Conservation (phyloP, 257 asterid species). For the Salvia splendens region DNA sequence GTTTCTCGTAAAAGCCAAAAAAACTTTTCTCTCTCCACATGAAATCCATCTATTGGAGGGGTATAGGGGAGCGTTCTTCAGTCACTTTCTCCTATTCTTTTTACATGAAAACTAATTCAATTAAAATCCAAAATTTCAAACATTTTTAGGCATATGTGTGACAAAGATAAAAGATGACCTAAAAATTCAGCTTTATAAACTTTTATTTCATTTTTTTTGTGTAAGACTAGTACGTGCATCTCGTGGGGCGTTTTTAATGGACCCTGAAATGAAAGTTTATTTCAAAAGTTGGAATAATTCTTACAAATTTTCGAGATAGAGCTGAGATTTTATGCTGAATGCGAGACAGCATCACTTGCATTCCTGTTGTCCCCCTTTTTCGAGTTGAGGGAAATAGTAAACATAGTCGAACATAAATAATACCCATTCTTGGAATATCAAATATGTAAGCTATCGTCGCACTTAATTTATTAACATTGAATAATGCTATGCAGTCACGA, state of each 20-base stretch:
- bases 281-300: slow-evolving; percentile 67
- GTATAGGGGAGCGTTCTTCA: slow-evolving; percentile 51
- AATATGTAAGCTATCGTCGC: neutral
- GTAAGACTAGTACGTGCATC: slow-evolving; percentile 35
- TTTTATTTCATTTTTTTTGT: neutral
- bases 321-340: slow-evolving; percentile 61
- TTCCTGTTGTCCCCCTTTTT: slow-evolving; percentile 32
- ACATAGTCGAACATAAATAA: neutral
- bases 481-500: no score
- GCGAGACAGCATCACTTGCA: slow-evolving; percentile 46
- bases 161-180: slow-evolving; percentile 42
- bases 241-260: slow-evolving; percentile 47
- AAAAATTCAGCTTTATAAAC: slow-evolving; percentile 48
- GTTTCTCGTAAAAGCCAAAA: slow-evolving; percentile 43
- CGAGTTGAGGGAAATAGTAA: neutral
- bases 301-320: slow-evolving; percentile 1
- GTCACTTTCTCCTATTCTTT: slow-evolving; percentile 27
- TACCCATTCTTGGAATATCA: neutral
- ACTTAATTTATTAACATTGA: neutral
- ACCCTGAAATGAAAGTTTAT: slow-evolving; percentile 19
- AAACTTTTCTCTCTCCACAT: slow-evolving; percentile 30
- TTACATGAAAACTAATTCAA: neutral
- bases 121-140: slow-evolving; percentile 12
- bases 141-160: slow-evolving; percentile 50
- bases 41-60: slow-evolving; percentile 40